Percentiles rank a stretch among this genome's conserved stretches.
Conservation (phyloP, 352 stramenopile species). For the Phytopythium ostracodes region DNA sequence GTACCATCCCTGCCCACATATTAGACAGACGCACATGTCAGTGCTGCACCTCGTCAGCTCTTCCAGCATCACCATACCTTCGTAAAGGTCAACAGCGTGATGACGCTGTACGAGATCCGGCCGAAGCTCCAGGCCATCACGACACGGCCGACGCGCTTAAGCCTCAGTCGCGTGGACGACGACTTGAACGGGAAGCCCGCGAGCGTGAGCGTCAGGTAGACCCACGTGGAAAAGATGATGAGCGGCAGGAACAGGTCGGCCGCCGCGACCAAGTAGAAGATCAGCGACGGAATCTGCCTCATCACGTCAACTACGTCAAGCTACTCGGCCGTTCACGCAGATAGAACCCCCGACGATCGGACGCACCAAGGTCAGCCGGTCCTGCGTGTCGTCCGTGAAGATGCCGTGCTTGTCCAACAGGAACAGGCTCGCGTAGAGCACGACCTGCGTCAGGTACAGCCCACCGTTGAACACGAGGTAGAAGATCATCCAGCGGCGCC, state of each 20-base stretch:
- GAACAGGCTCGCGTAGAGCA: conserved; percentile 89
- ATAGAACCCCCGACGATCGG: background rate
- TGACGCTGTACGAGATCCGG: conserved; percentile 85
- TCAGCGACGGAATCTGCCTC: conserved; percentile 63
- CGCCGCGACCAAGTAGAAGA: conserved; percentile 79
- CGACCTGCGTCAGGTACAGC: conserved; percentile 85
- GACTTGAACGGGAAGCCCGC: conserved; percentile 88
- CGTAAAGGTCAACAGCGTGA: conserved; percentile 85
- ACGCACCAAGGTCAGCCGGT: conserved; percentile 65
- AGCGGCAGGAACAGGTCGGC: conserved; percentile 86
- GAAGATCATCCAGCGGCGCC: conserved; percentile 88
- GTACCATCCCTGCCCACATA: conserved; percentile 61
- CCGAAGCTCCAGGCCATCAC: conserved; percentile 83
- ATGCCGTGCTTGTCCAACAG: conserved; percentile 79
- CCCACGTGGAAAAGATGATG: conserved; percentile 86
- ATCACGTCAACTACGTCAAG: background rate
- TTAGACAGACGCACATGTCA: background rate
- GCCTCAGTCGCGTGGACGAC: conserved; percentile 42
- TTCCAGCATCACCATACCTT: conserved; percentile 33
- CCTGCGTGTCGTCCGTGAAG: conserved; percentile 68
- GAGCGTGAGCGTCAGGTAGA: conserved; percentile 87
- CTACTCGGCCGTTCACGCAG: too few relatives aligned
- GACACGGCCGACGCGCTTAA: conserved; percentile 54
- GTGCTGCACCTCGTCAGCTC: conserved; percentile 1
- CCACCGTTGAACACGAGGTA: conserved; percentile 91